Conservation (phyloP, 441 rosid genomes). For the Populus hybrid region DNA sequence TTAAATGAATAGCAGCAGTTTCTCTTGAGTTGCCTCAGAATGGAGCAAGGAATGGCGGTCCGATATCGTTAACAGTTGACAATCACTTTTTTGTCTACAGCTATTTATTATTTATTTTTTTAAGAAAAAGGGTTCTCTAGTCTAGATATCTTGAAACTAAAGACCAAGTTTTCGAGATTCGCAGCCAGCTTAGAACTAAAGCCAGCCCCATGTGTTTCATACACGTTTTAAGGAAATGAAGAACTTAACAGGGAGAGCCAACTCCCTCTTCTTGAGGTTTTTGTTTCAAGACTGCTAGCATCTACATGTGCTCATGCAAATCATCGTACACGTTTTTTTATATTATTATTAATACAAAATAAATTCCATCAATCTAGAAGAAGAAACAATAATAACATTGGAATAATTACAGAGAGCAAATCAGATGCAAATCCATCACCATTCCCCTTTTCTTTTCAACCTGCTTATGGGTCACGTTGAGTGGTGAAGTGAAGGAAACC, state of each 20-base stretch:
- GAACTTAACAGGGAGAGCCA: conserved; percentile 6
- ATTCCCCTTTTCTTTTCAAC: background rate
- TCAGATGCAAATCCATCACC: background rate
- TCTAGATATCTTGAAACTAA: background rate
- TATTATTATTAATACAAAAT: background rate
- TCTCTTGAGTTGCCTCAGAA: conserved; percentile 36
- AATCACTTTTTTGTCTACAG: conserved; percentile 6
- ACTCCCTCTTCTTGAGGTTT: conserved; percentile 11
- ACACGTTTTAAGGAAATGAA: background rate
- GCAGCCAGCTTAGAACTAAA: conserved; percentile 36
- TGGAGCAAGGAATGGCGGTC: conserved; percentile 51
- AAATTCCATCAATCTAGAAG: conserved; percentile 14
- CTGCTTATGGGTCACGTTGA: background rate
- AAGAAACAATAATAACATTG: background rate
- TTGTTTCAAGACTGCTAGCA: background rate
- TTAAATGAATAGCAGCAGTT: background rate
- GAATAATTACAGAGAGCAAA: background rate
- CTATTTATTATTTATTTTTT: background rate
- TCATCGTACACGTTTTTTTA: background rate
- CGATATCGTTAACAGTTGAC: conserved; percentile 20
- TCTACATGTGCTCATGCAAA: conserved; percentile 15
- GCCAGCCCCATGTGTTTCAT: conserved; percentile 17
- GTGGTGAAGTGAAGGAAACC: background rate
- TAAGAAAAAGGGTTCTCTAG: background rate
- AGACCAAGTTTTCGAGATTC: conserved; percentile 47